Base-by-base conservation (phyloP, 768 basidiomycete genomes). In the Megacollybia marginata region DNA sequence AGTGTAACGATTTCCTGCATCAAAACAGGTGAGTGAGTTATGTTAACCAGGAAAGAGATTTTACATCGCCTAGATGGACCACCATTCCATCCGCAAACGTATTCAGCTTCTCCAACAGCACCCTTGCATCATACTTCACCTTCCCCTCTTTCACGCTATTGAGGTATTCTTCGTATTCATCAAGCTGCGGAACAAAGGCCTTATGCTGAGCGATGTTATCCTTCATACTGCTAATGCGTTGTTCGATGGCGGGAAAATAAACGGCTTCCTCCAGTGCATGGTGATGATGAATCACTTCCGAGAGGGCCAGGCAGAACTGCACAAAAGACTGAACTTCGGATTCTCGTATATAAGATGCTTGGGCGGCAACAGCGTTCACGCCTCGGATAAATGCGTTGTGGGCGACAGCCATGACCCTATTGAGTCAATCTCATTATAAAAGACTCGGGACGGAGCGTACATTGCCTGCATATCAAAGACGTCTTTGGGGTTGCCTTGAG, bases 191-290 rank as follows among this genome's bases (percentile, higher is more conserved):
- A n/a, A 50, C 33, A 50, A 61, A 59, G 15, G 35, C 33, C 10
- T 50, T 42, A 40, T 62, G 59, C 20, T 62, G 56, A 9, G 53
- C 58, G 5, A 61, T 50, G 43, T 53, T 61, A 7, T 33, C 34
- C 1, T 36, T 11, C 46, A 63, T 52, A 12, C 60, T 40, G 3
- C 8, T 8, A 18, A 40, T 18, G 15, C 38, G 38, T 40, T 40
- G 13, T 18, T 40, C 38, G 38, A 40, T 40, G 13, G 13, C 38
- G 8, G 38, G 38, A 18, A 40, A 40, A 18, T 40, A 40, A 2
- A 40, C 18, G 2, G 13, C 8, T 8, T 40, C 38, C 38, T 40
- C 38, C 15, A 18, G 3, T 5, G 38, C 18, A 8, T 40, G 38
- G 18, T 40, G 38, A 18, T 40, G 38, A 3, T 40, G 38, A 3